Evolutionary conservation across 2,329 filamentous ascomycete genomes (phyloP), one percentile per base, ranked within the genome.

Genomic region (Ceratocystis albifundus): DNA sequence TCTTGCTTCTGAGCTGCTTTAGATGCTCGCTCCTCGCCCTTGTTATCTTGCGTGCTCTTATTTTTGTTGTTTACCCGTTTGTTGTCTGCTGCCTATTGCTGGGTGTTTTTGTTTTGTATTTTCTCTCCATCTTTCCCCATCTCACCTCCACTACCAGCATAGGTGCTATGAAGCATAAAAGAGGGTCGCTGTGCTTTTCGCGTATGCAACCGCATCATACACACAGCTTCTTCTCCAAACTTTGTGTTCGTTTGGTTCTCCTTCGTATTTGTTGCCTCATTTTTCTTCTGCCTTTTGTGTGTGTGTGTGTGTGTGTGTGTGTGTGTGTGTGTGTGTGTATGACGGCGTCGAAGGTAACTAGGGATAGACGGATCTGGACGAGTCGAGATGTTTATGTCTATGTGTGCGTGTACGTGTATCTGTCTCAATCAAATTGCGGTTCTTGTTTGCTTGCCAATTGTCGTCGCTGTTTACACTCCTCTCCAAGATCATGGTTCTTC

Each of bases 141-240:
- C 10, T 12, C 36, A 41, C 36, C 36, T 12, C 36, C 0, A n/a
- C 8, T 55, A 22, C 50, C 50, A 55, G 22, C 50, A 6, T 15
- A 55, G 50, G 17, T 55, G 10, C 50, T 55, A 25, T 5, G 20
- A 41, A 55, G 50, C 50, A 55, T 55, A 55, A 55, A 55, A 55
- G 50, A 55, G 50, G 50, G 50, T 55, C 50, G 20, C 50, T 1
- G 50, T 55, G 50, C 50, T 64, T 63, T 17, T 46, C 20, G 32
- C 62, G 61, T 53, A 55, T 41, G 46, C 22, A 65, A 32, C 41
- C 25, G 46, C 22, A 65, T 30, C 46, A 45, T 45, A 8, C 63
- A 22, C 41, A 41, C 36, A 41, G 36, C 36, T 28, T 50, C 41
- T 22, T 55, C 50, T 55, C 50, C 20, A 55, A 22, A 55, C 15